Base-by-base conservation (phyloP, 2,329 filamentous ascomycete genomes). In the Aspergillus unguis region DNA sequence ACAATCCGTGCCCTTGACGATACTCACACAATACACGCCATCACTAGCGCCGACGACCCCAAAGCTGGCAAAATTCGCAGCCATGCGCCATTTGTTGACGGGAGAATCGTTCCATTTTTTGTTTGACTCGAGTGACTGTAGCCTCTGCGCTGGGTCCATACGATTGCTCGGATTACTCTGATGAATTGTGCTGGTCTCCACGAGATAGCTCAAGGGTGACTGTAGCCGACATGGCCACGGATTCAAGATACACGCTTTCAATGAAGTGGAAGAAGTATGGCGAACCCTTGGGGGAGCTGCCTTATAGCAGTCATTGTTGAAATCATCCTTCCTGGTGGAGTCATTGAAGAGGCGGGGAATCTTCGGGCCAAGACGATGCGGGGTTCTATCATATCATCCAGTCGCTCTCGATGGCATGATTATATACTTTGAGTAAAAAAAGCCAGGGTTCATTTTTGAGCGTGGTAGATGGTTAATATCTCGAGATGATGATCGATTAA, bases 1-100 rank as follows among this genome's bases (percentile, higher is more conserved):
- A 26, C 8, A 7, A 17, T 40, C 5, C 62, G 54, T 6, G 58
- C 57, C 11, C n/a, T 33, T 27, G 25, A 8, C 11, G 23, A 25
- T 26, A 64, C 77, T 69, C 62, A 79, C 78, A 50, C 80, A 79
- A 48, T 81, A 82, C 17, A 78, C 78, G 2, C 76, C 76, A 62
- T 82, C 80, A 44, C 81, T 83, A 8, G 77, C 73, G 0, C 82
- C 82, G 55, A 80, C 75, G 7, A 81, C 74, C 10, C 79, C 61
- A 55, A 85, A 80, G 7, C 76, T 78, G 66, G 74, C 80, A 66
- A 83, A 84, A 0, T 77, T 74, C 5, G 52, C 52, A 7, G 52
- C 32, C 11, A 60, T 45, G 8, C 52, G 52, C 54, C 48, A 58
- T 53, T 58, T 60, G 41, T 58, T 60, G 35, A 57, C 54, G 7